These are phyloP conservation scores for Coemansia sp. DNA, from an alignment of 192 early-diverging fungal genomes.

Conservation along the genomic window DNA sequence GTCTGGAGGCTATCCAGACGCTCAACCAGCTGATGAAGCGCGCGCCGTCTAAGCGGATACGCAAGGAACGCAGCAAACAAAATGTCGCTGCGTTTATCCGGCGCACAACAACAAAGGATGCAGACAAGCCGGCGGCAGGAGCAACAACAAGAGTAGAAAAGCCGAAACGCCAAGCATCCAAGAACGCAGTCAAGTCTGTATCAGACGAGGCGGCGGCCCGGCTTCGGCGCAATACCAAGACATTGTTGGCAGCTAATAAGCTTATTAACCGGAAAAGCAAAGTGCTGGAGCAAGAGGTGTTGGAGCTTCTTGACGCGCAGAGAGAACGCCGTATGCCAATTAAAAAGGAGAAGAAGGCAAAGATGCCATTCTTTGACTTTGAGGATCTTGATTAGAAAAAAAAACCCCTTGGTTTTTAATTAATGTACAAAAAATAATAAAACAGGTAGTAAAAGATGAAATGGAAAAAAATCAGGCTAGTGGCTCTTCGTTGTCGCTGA, in stretches of 20 bases:
- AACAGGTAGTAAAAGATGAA: not conserved
- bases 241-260: conserved; percentile 24
- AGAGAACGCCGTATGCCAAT: conserved; percentile 35
- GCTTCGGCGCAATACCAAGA: conserved; percentile 20
- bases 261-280: conserved; percentile 26
- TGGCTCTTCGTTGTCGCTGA: conserved; percentile 90
- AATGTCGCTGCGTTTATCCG: conserved; percentile 24
- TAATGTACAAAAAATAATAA: conserved; percentile 2
- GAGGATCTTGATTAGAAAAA: conserved; percentile 21
- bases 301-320: conserved; percentile 44
- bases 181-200: not conserved
- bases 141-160: conserved; percentile 1
- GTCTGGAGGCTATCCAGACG: conserved; percentile 21
- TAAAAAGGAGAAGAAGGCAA: conserved; percentile 20
- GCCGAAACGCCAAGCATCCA: not conserved
- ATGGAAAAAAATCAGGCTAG: conserved; percentile 51
- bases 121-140: not conserved
- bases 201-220: conserved; percentile 8
- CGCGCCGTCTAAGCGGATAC: conserved; percentile 32
- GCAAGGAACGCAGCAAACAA: conserved; percentile 20
- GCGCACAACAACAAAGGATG: conserved; percentile 3
- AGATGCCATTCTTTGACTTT: conserved; percentile 44
- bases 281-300: conserved; percentile 28
- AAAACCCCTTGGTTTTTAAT: not conserved
- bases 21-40: conserved; percentile 30